A percentile compares a stretch with the other conserved stretches of the same genome.
Evolutionary conservation across 345 rosid species (phyloP).

Genomic region (Acer saccharum): DNA sequence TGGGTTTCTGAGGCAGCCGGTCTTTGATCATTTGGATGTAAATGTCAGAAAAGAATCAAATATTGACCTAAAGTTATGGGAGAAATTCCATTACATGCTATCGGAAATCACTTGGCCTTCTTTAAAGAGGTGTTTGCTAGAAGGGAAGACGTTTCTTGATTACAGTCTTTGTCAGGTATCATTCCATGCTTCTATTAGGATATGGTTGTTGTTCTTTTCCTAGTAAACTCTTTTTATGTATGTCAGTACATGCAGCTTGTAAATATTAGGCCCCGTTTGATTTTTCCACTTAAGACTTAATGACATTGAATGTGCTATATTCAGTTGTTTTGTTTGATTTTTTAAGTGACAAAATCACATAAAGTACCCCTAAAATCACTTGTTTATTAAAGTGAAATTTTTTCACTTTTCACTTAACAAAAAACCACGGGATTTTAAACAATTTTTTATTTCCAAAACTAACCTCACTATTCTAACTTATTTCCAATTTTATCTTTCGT

Average conservation of each 20-base stretch:
- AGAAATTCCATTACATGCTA: constrained; percentile 52
- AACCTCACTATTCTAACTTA: too few relatives aligned
- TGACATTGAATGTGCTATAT: too few relatives aligned
- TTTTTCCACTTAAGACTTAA: too few relatives aligned
- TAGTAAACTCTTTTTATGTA: neutral
- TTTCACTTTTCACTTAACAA: too few relatives aligned
- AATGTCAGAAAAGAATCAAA: constrained; percentile 29
- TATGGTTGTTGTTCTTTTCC: constrained; percentile 3
- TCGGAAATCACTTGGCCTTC: constrained; percentile 72
- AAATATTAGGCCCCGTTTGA: neutral
- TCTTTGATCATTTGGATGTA: constrained; percentile 41
- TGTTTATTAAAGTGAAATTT: too few relatives aligned
- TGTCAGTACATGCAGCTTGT: neutral
- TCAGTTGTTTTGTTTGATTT: too few relatives aligned
- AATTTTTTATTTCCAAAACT: too few relatives aligned
- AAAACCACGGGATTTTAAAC: too few relatives aligned
- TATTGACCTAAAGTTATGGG: constrained; percentile 41
- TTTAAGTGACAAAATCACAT: too few relatives aligned
- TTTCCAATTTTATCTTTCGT: too few relatives aligned
- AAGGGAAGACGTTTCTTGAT: constrained; percentile 78
- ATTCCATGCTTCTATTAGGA: constrained; percentile 13
- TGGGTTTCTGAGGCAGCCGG: constrained; percentile 79
- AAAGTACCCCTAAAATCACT: too few relatives aligned
- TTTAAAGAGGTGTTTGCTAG: constrained; percentile 67
- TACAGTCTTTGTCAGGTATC: constrained; percentile 82